Base-by-base conservation (phyloP, 2,329 filamentous ascomycete species). In the Hypomyces perniciosus region DNA sequence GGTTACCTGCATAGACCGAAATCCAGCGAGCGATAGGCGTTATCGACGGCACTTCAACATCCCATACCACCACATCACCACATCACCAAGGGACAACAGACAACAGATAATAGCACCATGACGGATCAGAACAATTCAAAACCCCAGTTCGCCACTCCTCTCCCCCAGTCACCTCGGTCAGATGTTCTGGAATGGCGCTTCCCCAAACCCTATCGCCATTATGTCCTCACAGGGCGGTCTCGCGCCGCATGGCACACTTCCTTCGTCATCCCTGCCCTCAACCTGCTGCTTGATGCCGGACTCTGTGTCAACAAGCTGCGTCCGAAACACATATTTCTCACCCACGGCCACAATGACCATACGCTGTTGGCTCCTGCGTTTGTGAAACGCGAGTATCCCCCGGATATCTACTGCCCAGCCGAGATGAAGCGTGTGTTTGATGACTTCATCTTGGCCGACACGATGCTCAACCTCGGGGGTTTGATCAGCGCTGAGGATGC, bases 201-300 rank as follows among this genome's bases (percentile, higher is more conserved):
- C 52, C 73, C 74, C 6, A 68, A 66, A 31, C 73, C 73, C 0
- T 65, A 71, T 54, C 61, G 65, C 46, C 67, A 73, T 44, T 66
- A 66, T 49, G 64, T 72, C 4, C 65, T 77, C 8, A 74, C 72
- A 1, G 74, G 74, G 48, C 68, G 68, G 28, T 77, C 74, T 6
- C 71, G 74, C 10, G 74, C 74, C 6, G 74, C 74, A 10, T 77
- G 74, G 74, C 73, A 77, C 60, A 77, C 74, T 2, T 76, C 73
- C 5, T 77, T 77, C 52, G 62, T 77, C 42, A 69, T 77, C 46
- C 74, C 74, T 1, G 70, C 75, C 54, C 71, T 77, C 46, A 73
- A 76, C 51, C 64, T 77, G 28, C 69, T 77, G 4, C 72, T 77
- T 33, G 74, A 77, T 59, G 72, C 74, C 2, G 74, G 74, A 2